Evolutionary conservation across 2,329 filamentous ascomycete species (phyloP), one percentile per base, ranked within the genome.

Genomic region (Hypoxylon sp.): DNA sequence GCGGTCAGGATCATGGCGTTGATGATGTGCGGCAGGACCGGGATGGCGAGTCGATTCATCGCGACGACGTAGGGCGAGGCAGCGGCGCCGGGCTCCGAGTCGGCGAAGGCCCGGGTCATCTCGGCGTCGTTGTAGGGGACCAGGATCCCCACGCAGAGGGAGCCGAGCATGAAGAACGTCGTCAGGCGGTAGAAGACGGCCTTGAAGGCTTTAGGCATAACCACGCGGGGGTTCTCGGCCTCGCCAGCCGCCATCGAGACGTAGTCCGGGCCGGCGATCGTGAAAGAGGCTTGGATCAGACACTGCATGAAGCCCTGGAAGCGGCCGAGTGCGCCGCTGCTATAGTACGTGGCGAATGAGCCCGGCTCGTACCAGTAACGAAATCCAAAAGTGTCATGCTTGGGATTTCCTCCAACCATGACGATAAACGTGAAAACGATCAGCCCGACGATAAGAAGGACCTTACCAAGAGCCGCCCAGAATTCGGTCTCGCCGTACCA

Each of bases 401-500:
- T 75, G 0, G 93, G 93, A 69, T 94, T 95, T 2, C 91, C 93
- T 6, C 92, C 93, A 0, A 95, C 79, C 89, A 95, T 94, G 67
- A 88, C 87, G 67, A 96, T 84, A 72, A 97, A 92, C 1, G 92
- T 94, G 79, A 92, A 94, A 66, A 87, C 71, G 68, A 94, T 84
- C 52, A 94, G 82, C 1, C 87, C 90, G 34, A 93, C 77, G 62
- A 91, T 91, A 52, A 93, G 82, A 1, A 93, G 70, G 2, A 93
- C 85, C 74, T 93, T 93, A 56, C 89, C 89, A 1, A 91, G 75
- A 2, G 91, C 88, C 19, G 89, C 86, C 84, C 84, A 87, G 72
- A 96, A 95, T 74, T 95, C 92, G 0, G 88, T 85, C 77, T 93
- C 90, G 46, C 91, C 91, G 61, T 91, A 93, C 82, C 84, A 92